These are phyloP conservation scores for Annulohypoxylon moriforme DNA, from an alignment of 495 filamentous ascomycete genomes.

Conservation along the genomic window DNA sequence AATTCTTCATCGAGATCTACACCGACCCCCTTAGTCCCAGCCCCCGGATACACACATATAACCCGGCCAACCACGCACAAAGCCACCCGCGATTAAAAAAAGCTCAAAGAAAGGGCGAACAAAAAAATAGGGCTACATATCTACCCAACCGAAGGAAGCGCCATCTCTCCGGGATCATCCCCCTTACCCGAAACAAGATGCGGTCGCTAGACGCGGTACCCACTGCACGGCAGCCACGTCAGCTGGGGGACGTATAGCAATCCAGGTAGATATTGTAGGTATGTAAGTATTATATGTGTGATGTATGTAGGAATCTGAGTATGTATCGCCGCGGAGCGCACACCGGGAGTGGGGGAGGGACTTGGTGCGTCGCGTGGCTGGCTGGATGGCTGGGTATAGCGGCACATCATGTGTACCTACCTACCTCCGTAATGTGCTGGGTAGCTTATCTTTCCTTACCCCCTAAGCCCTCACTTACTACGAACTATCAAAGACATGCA, in stretches of 20 bases:
- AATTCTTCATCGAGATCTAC: neutral
- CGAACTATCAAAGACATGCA: neutral
- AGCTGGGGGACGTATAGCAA: constrained; percentile 6
- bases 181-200: constrained; percentile 3
- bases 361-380: neutral
- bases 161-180: neutral
- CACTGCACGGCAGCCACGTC: constrained; percentile 4
- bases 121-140: neutral
- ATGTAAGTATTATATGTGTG: neutral
- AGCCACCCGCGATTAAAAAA: neutral
- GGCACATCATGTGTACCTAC: neutral
- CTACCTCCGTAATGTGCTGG: neutral
- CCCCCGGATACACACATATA: no score
- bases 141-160: neutral
- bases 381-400: neutral
- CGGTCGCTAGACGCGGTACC: constrained; percentile 1
- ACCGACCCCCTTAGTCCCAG: neutral
- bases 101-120: neutral
- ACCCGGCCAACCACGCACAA: neutral
- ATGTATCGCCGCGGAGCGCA: no score
- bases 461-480: neutral
- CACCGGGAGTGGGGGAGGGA: no score
- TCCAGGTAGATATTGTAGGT: neutral
- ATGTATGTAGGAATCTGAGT: no score
- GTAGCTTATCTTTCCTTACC: neutral